phyloP scores from a whole-genome alignment of 2,329 filamentous ascomycete genomes.

The Aureobasidium lini region DNA sequence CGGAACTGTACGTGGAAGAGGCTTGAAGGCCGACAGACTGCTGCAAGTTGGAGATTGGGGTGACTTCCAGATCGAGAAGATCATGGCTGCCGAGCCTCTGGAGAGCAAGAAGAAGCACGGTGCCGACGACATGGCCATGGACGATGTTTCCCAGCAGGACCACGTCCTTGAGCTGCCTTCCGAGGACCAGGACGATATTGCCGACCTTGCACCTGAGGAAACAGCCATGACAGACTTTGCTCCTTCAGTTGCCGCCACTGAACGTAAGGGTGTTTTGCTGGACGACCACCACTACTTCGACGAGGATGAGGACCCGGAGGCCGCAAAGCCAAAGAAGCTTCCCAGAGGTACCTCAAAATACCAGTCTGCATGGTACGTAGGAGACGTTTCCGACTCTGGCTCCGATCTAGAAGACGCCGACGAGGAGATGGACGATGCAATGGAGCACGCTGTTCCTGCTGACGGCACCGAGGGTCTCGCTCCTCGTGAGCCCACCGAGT shows the following conservation, averaged over 20 bases:
- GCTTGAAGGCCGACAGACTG: slow-evolving; percentile 81
- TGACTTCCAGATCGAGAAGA: slow-evolving; percentile 84
- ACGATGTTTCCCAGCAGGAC: slow-evolving; percentile 47
- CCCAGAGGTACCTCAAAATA: slow-evolving; percentile 90
- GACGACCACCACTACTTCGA: slow-evolving; percentile 98
- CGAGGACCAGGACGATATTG: slow-evolving; percentile 74
- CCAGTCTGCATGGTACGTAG: slow-evolving; percentile 89
- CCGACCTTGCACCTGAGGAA: slow-evolving; percentile 79
- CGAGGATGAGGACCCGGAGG: slow-evolving; percentile 57
- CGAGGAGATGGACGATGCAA: slow-evolving; percentile 50
- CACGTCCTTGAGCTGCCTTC: slow-evolving; percentile 63
- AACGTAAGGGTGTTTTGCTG: slow-evolving; percentile 74
- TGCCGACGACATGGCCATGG: slow-evolving; percentile 60
- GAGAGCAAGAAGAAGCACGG: slow-evolving; percentile 44
- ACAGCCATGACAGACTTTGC: slow-evolving; percentile 58
- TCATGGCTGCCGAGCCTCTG: slow-evolving; percentile 65
- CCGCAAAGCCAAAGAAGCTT: slow-evolving; percentile 61
- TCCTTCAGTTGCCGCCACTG: slow-evolving; percentile 41
- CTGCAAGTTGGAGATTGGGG: slow-evolving; percentile 93
- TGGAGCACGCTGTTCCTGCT: slow-evolving; percentile 56
- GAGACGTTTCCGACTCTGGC: slow-evolving; percentile 71
- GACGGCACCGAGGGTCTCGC: slow-evolving; percentile 70
- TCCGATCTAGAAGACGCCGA: slow-evolving; percentile 67
- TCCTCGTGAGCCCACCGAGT: slow-evolving; percentile 49
- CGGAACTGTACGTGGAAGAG: slow-evolving; percentile 77